phyloP scores from a whole-genome alignment of 768 basidiomycete species.

The Grammothele lineata region DNA sequence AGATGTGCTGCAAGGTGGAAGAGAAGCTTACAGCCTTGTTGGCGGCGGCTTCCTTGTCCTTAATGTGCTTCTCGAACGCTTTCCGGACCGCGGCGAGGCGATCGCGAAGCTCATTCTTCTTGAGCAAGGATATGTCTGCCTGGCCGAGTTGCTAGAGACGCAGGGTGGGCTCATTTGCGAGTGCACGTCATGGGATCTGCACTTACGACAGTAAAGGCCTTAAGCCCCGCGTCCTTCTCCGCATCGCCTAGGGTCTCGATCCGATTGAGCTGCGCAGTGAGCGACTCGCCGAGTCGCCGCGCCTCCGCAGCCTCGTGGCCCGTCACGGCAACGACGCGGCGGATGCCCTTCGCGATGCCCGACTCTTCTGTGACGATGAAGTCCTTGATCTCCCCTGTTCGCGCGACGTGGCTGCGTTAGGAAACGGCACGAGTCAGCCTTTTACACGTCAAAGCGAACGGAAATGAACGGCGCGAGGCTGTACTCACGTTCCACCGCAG shows the following conservation, averaged over 20 bases:
- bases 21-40: conserved; percentile 64
- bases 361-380: conserved; percentile 94
- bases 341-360: conserved; percentile 97
- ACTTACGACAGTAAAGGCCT: conserved; percentile 72
- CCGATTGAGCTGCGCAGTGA: conserved; percentile 58
- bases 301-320: conserved; percentile 90
- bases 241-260: conserved; percentile 61
- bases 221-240: conserved; percentile 85
- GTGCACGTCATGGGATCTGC: not conserved
- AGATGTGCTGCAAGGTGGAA: no score
- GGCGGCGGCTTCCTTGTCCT: conserved; percentile 72
- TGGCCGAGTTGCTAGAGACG: conserved; percentile 77
- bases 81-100: conserved; percentile 69
- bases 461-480: no score
- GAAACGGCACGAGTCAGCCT: no score
- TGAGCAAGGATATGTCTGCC: conserved; percentile 82
- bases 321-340: conserved; percentile 90
- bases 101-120: conserved; percentile 77
- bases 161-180: not conserved
- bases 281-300: conserved; percentile 57
- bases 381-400: conserved; percentile 95
- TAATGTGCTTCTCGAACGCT: conserved; percentile 78
- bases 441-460: no score
- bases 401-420: conserved; percentile 75
- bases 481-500: conserved; percentile 92